Evolutionary conservation across 1,284 basidiomycete species (phyloP).

Genomic region (Apiotrichum veenhuisii): DNA sequence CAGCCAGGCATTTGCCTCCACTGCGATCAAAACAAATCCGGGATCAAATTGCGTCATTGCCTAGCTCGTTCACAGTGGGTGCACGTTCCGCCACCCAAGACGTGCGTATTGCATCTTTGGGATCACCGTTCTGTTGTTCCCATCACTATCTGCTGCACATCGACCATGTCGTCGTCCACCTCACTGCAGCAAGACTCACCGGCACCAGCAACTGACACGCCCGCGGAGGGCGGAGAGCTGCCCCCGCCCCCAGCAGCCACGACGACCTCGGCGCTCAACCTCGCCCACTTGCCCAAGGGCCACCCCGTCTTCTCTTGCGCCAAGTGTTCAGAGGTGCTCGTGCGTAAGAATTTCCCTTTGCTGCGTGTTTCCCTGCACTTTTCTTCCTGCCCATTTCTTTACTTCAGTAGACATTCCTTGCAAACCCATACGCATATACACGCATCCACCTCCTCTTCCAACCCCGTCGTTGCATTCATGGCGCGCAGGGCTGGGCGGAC

Average conservation of each 20-base stretch:
- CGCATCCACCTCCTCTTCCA: no score
- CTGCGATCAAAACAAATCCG: not conserved
- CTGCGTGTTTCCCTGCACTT: not conserved
- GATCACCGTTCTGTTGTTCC: no score
- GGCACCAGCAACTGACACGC: not conserved
- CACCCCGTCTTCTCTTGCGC: slow-evolving; percentile 41
- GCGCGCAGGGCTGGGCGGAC: no score
- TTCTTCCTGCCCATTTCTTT: no score
- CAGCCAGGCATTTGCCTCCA: not conserved
- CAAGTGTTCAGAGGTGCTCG: slow-evolving; percentile 41
- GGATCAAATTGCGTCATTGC: not conserved
- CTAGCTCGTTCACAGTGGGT: not conserved
- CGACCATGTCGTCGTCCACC: not conserved
- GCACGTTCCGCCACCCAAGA: not conserved
- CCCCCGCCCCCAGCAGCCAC: not conserved
- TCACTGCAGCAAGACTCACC: not conserved
- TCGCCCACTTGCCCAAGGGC: slow-evolving; percentile 38
- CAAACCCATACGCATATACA: no score
- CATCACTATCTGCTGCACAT: no score
- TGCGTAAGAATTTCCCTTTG: slow-evolving; percentile 12
- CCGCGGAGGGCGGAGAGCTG: not conserved
- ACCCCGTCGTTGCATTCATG: no score
- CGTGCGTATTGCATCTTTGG: no score
- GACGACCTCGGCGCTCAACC: slow-evolving; percentile 21
- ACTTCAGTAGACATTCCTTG: no score